Evolutionary conservation across 805 yeast species (phyloP).

Genomic region (Yarrowia sp.): DNA sequence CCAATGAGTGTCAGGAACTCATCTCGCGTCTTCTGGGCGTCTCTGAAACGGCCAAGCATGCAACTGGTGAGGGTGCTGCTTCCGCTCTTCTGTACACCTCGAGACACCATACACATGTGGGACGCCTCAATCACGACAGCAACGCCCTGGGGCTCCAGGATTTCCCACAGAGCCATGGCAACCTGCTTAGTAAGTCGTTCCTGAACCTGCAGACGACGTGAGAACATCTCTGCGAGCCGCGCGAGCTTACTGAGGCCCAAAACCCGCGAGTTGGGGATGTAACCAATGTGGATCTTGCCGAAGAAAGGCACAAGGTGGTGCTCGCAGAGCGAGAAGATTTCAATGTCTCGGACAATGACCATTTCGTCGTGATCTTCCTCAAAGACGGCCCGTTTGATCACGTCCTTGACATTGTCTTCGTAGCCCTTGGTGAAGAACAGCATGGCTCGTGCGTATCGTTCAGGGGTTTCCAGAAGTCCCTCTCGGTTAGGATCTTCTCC

Average conservation of each 20-base stretch:
- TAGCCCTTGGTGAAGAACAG: conserved; percentile 94
- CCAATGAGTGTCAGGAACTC: conserved; percentile 87
- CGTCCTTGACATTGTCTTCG: conserved; percentile 90
- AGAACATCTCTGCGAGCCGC: conserved; percentile 94
- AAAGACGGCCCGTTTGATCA: conserved; percentile 91
- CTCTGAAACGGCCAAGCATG: conserved; percentile 95
- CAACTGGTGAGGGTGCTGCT: conserved; percentile 93
- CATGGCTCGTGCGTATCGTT: conserved; percentile 96
- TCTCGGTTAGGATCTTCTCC: conserved; percentile 92
- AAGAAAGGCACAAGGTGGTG: conserved; percentile 97
- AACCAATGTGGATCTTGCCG: conserved; percentile 98
- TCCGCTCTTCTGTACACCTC: conserved; percentile 97
- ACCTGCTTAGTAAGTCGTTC: conserved; percentile 96
- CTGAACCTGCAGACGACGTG: conserved; percentile 96
- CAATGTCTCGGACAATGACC: conserved; percentile 97
- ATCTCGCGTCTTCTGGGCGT: conserved; percentile 93
- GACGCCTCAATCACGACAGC: conserved; percentile 98
- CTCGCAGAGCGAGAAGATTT: conserved; percentile 90
- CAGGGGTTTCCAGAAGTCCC: conserved; percentile 93
- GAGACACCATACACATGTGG: conserved; percentile 99
- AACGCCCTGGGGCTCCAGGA: conserved; percentile 92
- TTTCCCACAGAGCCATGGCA: conserved; percentile 92
- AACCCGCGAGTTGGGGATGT: conserved; percentile 92
- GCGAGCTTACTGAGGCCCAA: conserved; percentile 93
- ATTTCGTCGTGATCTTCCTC: conserved; percentile 99